Evolutionary conservation across 2,329 filamentous ascomycete species (phyloP).

Genomic region (Xylaria sp.): DNA sequence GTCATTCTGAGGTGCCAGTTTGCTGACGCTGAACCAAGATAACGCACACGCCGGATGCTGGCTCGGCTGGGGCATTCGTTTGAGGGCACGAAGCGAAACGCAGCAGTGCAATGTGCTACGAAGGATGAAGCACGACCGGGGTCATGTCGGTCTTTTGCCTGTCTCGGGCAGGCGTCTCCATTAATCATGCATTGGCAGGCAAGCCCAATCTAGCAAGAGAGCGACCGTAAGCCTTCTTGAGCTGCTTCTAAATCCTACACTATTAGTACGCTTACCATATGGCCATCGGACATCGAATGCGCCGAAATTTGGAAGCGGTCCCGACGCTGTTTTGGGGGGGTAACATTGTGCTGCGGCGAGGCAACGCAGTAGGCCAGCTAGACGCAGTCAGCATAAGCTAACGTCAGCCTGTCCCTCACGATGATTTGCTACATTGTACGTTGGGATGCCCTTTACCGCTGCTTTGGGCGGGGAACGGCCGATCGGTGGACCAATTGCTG

Average conservation of each 20-base stretch:
- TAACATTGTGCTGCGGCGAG: neutral
- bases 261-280: conserved; percentile 3
- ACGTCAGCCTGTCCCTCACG: neutral
- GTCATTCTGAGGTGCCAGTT: neutral
- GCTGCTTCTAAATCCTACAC: conserved; percentile 12
- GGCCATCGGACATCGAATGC: neutral
- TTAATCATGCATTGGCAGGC: conserved; percentile 3
- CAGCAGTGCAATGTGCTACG: neutral
- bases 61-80: neutral
- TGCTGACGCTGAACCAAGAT: conserved; percentile 4
- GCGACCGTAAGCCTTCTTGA: conserved; percentile 11
- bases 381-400: conserved; percentile 14
- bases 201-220: conserved; percentile 6
- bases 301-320: conserved; percentile 3
- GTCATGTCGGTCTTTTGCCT: neutral
- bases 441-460: conserved; percentile 1
- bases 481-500: neutral
- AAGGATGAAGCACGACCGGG: conserved; percentile 13
- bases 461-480: conserved; percentile 3
- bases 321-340: neutral
- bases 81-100: neutral
- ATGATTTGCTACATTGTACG: neutral
- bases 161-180: conserved; percentile 11
- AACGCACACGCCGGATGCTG: conserved; percentile 1
- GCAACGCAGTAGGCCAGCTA: conserved; percentile 1